Evolutionary conservation across 2,329 filamentous ascomycete genomes (phyloP).

Genomic region (Nemania abortiva): DNA sequence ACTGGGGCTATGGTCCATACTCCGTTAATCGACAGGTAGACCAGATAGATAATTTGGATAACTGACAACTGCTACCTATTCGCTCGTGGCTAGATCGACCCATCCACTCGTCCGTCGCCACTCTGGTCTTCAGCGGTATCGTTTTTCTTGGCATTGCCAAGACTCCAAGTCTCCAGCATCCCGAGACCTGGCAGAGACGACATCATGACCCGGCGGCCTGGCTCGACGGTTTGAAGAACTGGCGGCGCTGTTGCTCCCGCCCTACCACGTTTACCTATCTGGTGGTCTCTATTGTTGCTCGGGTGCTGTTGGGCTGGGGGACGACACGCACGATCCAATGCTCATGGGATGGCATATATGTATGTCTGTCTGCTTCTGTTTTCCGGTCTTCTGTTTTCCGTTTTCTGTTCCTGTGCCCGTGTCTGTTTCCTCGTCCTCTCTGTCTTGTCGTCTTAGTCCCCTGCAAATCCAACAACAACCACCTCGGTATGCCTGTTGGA

Average conservation of each 20-base stretch:
- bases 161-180: constrained; percentile 24
- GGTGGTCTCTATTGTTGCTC: constrained; percentile 44
- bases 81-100: constrained; percentile 49
- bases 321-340: constrained; percentile 51
- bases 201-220: background rate
- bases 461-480: no score
- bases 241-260: constrained; percentile 31
- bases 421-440: background rate
- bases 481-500: no score
- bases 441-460: background rate
- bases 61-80: constrained; percentile 3
- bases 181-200: constrained; percentile 29
- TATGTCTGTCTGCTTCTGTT: constrained; percentile 45
- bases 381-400: no score
- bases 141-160: constrained; percentile 40
- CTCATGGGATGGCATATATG: constrained; percentile 53
- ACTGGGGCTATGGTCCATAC: background rate
- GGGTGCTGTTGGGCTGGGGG: constrained; percentile 51
- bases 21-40: background rate
- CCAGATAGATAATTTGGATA: background rate
- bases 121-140: constrained; percentile 45
- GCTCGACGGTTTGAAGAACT: constrained; percentile 31
- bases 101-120: constrained; percentile 53
- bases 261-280: constrained; percentile 41
- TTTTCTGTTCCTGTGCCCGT: no score